A percentile compares a stretch with the other conserved stretches of the same genome.
Evolutionary conservation across 108 stramenopile genomes (phyloP).

Genomic region (Stephanodiscus minutulus): DNA sequence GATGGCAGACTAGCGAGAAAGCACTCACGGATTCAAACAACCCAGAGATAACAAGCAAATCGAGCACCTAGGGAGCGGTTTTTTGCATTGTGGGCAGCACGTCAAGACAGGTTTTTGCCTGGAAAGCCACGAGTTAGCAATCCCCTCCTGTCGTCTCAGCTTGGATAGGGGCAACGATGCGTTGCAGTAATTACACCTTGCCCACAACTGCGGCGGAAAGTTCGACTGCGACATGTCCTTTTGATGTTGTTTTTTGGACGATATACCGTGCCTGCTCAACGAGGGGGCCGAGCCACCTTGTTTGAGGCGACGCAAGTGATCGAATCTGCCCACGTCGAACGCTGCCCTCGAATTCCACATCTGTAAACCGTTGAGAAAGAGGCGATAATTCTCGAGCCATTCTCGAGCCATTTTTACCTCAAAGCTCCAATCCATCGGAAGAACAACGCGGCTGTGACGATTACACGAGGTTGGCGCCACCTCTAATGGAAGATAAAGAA

Average conservation of each 20-base stretch:
- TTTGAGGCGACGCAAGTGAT: constrained; percentile 62
- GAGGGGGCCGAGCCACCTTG: constrained; percentile 12
- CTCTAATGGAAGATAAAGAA: neutral
- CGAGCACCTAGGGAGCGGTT: constrained; percentile 85
- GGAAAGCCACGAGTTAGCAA: constrained; percentile 81
- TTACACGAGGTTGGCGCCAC: neutral
- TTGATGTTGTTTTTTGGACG: constrained; percentile 24
- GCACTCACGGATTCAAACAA: constrained; percentile 68
- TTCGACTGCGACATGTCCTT: constrained; percentile 34
- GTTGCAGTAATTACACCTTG: constrained; percentile 87
- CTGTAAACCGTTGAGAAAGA: constrained; percentile 73
- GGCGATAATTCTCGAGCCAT: constrained; percentile 81
- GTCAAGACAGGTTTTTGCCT: constrained; percentile 73
- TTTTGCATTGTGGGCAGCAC: constrained; percentile 89
- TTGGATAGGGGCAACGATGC: constrained; percentile 63
- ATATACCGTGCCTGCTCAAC: constrained; percentile 18
- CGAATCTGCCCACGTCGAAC: constrained; percentile 81
- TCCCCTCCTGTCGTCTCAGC: constrained; percentile 63
- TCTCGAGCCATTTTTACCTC: constrained; percentile 68
- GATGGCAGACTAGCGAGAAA: neutral
- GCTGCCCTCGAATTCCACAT: constrained; percentile 83
- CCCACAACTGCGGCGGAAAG: constrained; percentile 54
- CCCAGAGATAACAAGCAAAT: constrained; percentile 86
- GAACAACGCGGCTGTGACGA: constrained; percentile 47
- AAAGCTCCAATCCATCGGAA: constrained; percentile 66